Percentiles rank a stretch among this genome's conserved stretches.
These are phyloP conservation scores for Diddensiella santjacobensis DNA, from an alignment of 805 yeast species.

Conservation along the genomic window DNA sequence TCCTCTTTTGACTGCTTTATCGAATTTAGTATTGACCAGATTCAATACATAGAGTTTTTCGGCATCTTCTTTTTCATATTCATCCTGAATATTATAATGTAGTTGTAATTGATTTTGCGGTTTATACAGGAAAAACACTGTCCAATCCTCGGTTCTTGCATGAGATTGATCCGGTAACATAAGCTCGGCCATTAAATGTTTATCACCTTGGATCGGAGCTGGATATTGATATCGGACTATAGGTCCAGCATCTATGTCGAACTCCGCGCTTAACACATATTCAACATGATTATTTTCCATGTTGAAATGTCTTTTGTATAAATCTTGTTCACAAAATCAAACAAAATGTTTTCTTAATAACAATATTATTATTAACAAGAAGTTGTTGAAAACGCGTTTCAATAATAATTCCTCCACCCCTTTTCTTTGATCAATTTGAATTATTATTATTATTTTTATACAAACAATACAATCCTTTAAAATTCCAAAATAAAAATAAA, in stretches of 20 bases:
- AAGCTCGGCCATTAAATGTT: constrained; percentile 45
- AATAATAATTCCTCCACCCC: too few species aligned
- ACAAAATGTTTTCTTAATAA: too few species aligned
- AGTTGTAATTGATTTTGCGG: constrained; percentile 12
- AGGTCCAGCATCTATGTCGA: constrained; percentile 75
- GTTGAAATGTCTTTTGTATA: too few species aligned
- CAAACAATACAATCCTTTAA: too few species aligned
- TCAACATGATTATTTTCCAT: constrained; percentile 45
- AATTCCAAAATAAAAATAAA: too few species aligned
- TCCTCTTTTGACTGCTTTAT: constrained; percentile 49
- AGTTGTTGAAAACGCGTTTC: too few species aligned
- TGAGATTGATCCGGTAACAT: constrained; percentile 61
- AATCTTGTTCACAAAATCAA: too few species aligned
- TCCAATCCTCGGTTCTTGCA: constrained; percentile 52
- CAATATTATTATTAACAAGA: too few species aligned
- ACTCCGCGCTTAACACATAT: constrained; percentile 67
- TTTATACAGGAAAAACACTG: constrained; percentile 45
- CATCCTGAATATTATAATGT: constrained; percentile 31
- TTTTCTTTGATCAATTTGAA: too few species aligned
- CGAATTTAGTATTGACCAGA: constrained; percentile 49
- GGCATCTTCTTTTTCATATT: constrained; percentile 32
- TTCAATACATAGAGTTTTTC: constrained; percentile 53
- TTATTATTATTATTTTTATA: too few species aligned
- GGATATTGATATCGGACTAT: constrained; percentile 61
- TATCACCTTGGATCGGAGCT: constrained; percentile 24